A percentile compares a stretch with the other conserved stretches of the same genome.
phyloP scores from a whole-genome alignment of 495 filamentous ascomycete species.

The Lentithecium fluviatile region DNA sequence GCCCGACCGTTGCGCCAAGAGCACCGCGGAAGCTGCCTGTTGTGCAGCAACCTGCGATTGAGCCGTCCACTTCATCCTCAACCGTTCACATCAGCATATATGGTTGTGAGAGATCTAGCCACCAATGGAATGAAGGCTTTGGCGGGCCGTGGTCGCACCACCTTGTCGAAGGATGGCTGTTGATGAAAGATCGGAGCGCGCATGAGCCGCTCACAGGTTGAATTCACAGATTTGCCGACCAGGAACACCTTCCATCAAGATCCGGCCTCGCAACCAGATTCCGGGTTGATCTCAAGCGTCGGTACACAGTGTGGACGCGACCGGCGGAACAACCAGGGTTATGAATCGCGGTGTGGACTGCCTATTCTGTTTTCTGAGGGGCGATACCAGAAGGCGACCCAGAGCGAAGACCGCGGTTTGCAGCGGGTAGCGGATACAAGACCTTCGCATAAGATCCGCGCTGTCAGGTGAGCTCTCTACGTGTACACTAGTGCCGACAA shows the following conservation, averaged over 20 bases:
- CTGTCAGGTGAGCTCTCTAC: constrained; percentile 35
- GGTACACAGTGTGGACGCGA: no score
- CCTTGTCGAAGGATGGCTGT: neutral
- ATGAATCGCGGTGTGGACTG: no score
- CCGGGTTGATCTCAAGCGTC: no score
- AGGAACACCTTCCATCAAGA: neutral
- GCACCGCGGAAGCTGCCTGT: neutral
- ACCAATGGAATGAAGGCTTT: constrained; percentile 7
- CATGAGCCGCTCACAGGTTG: no score
- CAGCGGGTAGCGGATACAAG: constrained; percentile 29
- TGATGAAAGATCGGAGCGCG: no score
- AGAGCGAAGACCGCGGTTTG: neutral
- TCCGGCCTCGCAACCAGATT: neutral
- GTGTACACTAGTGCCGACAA: constrained; percentile 14
- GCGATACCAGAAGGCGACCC: no score
- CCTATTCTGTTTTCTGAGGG: no score
- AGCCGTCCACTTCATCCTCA: constrained; percentile 6
- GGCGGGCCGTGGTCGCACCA: constrained; percentile 10
- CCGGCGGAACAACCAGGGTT: no score
- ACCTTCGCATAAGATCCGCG: constrained; percentile 23
- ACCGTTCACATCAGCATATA: no score
- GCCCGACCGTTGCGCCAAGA: constrained; percentile 14
- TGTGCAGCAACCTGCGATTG: constrained; percentile 10
- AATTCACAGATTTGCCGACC: neutral
- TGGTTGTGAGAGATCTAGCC: no score